A percentile compares a stretch with the other conserved stretches of the same genome.
Conservation (phyloP, 495 filamentous ascomycete species). For the Penicillium alfredii region DNA sequence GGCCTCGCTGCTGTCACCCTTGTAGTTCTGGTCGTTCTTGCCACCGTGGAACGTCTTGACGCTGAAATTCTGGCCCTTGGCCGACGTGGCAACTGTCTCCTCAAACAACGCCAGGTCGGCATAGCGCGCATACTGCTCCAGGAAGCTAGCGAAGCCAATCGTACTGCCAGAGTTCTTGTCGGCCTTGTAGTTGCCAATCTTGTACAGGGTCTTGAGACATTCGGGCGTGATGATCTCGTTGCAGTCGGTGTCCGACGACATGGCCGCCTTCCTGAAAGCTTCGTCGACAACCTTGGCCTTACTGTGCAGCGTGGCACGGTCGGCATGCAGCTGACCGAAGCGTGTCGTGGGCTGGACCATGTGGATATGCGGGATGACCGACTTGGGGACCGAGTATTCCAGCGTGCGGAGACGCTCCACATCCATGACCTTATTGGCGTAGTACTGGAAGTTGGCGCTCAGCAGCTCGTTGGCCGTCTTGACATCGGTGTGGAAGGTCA, state of each 20-base stretch:
- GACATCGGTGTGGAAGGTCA: conserved; percentile 52
- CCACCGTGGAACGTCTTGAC: conserved; percentile 55
- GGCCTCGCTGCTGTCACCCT: conserved; percentile 53
- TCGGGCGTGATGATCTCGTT: conserved; percentile 48
- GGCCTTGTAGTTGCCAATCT: conserved; percentile 48
- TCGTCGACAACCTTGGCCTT: conserved; percentile 22
- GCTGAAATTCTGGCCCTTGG: conserved; percentile 56
- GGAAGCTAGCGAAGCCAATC: conserved; percentile 61
- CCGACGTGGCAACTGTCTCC: conserved; percentile 45
- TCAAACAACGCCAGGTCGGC: conserved; percentile 54
- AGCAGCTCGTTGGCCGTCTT: conserved; percentile 49
- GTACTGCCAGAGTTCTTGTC: conserved; percentile 32
- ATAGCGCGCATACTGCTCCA: conserved; percentile 61
- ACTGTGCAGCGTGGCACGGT: conserved; percentile 28
- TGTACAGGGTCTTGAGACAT: conserved; percentile 58
- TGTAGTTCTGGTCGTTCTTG: conserved; percentile 45
- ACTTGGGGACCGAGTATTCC: conserved; percentile 52
- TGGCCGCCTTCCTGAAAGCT: conserved; percentile 13
- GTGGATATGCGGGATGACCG: conserved; percentile 42
- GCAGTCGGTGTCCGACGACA: conserved; percentile 27
- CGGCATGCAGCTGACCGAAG: conserved; percentile 44
- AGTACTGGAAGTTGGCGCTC: conserved; percentile 52
- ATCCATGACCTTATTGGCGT: conserved; percentile 33
- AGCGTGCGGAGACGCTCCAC: conserved; percentile 51
- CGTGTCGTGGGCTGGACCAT: conserved; percentile 53